Conservation (phyloP, 192 early-diverging fungal genomes). For the Podila epigama region DNA sequence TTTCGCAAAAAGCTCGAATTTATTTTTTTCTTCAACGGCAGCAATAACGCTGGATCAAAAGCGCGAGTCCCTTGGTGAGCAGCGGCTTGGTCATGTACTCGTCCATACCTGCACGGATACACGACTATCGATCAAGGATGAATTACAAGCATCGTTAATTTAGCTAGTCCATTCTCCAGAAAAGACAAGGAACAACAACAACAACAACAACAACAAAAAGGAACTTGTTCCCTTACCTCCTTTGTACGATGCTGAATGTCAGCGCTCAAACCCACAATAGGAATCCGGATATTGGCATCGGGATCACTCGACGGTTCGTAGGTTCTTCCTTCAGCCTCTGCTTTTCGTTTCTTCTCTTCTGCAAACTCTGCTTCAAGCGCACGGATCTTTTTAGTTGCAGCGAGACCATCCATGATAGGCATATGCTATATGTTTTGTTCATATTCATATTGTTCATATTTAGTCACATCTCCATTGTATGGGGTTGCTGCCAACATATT, state of each 20-base stretch:
- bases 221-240: conserved; percentile 19
- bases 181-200: too few relatives aligned
- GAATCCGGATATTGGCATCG: conserved; percentile 2
- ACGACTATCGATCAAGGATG: conserved; percentile 9
- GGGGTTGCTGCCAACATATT: too few relatives aligned
- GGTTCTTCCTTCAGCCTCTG: neutral
- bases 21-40: neutral
- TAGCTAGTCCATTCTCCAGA: too few relatives aligned
- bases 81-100: conserved; percentile 51
- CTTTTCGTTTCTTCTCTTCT: neutral
- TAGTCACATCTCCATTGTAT: too few relatives aligned
- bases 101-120: conserved; percentile 45
- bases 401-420: conserved; percentile 49
- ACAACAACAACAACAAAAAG: neutral
- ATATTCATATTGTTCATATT: too few relatives aligned
- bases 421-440: conserved; percentile 30
- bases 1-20: neutral
- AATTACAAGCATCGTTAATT: neutral
- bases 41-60: conserved; percentile 28
- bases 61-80: conserved; percentile 42
- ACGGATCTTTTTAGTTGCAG: conserved; percentile 28
- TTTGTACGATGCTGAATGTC: conserved; percentile 43
- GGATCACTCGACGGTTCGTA: neutral
- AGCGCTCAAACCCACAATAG: conserved; percentile 43
- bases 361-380: conserved; percentile 16